Evolutionary conservation across 306 rosid genomes (phyloP).

Genomic region (Carpinus fangiana): DNA sequence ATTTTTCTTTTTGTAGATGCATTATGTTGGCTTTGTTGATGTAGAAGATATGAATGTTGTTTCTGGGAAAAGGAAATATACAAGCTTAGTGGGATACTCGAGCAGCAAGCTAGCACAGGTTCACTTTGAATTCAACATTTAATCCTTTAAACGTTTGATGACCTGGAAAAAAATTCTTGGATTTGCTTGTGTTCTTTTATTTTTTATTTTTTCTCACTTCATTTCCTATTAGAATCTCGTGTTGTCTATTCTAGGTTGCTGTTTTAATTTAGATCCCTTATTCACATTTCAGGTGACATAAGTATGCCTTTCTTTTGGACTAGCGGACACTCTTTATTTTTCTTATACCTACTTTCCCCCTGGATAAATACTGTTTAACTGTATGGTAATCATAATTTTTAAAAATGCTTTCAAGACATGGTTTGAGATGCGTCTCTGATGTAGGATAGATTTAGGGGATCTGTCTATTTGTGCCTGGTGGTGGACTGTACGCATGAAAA

Average conservation of each 20-base stretch:
- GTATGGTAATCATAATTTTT: neutral
- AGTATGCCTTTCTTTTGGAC: neutral
- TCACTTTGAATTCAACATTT: constrained; percentile 20
- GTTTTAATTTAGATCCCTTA: neutral
- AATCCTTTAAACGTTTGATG: constrained; percentile 2
- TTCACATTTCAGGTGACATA: neutral
- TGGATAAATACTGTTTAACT: neutral
- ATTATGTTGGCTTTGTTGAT: constrained; percentile 88
- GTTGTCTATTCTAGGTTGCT: constrained; percentile 1
- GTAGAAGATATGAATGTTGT: constrained; percentile 82
- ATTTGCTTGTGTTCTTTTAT: neutral
- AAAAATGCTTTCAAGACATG: neutral
- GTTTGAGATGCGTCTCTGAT: neutral
- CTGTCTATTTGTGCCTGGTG: neutral
- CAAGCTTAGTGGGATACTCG: constrained; percentile 79
- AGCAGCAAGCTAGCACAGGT: constrained; percentile 98
- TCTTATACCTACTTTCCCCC: neutral
- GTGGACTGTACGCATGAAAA: neutral
- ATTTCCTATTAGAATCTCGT: neutral
- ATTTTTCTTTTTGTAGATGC: constrained; percentile 61
- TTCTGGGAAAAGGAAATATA: constrained; percentile 68
- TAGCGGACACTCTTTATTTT: neutral
- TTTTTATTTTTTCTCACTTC: neutral
- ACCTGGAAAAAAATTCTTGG: constrained; percentile 4
- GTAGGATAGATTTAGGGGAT: neutral